Conservation (phyloP, 805 yeast species). For the Wickerhamiella lipophila region DNA sequence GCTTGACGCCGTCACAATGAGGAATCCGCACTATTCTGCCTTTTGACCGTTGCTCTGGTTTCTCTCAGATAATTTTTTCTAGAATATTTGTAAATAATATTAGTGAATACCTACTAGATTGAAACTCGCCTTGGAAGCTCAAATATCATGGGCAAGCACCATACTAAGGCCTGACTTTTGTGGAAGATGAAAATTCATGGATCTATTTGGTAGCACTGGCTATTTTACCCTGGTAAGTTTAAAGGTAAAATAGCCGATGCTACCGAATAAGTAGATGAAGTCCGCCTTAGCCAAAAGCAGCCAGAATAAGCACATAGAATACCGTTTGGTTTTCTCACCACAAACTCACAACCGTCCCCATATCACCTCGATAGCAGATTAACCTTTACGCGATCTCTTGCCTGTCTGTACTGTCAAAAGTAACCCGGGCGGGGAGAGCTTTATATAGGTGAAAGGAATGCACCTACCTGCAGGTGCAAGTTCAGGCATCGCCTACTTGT, state of each 20-base stretch:
- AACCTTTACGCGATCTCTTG: neutral
- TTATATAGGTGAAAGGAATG: neutral
- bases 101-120: neutral
- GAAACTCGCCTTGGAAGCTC: neutral
- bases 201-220: neutral
- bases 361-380: neutral
- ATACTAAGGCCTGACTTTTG: neutral
- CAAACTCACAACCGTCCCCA: neutral
- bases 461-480: slow-evolving; percentile 5
- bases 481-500: slow-evolving; percentile 2
- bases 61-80: too few relatives aligned
- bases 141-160: neutral
- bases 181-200: neutral
- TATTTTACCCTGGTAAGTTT: neutral
- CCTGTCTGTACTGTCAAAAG: neutral
- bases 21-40: neutral
- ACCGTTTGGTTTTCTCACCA: too few relatives aligned
- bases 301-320: neutral
- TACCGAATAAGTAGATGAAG: neutral
- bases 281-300: neutral
- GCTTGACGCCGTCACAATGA: neutral
- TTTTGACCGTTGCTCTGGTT: too few relatives aligned
- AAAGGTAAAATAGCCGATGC: slow-evolving; percentile 11
- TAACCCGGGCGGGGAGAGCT: neutral
- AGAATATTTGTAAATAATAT: neutral